Percentiles rank a stretch among this genome's conserved stretches.
Conservation (phyloP, 148 eudicot genomes). For the Polygonum maritimum region DNA sequence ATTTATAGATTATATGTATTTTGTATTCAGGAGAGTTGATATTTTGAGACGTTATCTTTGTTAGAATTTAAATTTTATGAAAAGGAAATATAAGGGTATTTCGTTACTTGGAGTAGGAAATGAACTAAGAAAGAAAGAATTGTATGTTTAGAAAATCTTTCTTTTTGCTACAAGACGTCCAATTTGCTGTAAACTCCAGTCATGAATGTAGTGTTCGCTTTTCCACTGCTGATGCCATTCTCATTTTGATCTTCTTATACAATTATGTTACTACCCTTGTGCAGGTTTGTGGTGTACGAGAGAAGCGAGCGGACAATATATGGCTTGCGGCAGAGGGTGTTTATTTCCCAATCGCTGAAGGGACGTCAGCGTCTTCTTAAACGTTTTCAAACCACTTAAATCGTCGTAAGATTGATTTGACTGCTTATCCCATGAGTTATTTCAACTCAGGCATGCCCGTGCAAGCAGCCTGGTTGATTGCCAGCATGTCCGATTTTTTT, state of each 20-base stretch:
- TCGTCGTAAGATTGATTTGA: background rate
- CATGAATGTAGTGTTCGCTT: background rate
- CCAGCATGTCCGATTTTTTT: too few species aligned
- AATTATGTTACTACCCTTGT: background rate
- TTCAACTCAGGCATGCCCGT: background rate
- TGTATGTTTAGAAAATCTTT: background rate
- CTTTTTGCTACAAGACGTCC: background rate
- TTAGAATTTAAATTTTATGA: background rate
- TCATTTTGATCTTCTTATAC: background rate
- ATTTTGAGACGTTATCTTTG: background rate
- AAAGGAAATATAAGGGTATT: background rate
- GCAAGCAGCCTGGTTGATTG: too few species aligned
- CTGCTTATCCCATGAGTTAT: background rate
- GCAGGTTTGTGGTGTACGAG: constrained; percentile 45
- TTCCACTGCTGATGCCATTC: constrained; percentile 1
- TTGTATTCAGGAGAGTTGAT: background rate
- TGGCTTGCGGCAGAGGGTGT: constrained; percentile 57
- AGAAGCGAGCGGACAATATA: constrained; percentile 39
- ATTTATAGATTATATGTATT: background rate
- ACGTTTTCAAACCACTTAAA: background rate
- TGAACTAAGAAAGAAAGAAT: background rate
- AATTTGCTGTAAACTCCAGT: background rate
- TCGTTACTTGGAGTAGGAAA: background rate
- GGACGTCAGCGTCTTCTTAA: constrained; percentile 13
- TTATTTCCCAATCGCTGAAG: constrained; percentile 29